Base-by-base conservation (phyloP, 1,139 yeast species). In the Candida sanyaensis region DNA sequence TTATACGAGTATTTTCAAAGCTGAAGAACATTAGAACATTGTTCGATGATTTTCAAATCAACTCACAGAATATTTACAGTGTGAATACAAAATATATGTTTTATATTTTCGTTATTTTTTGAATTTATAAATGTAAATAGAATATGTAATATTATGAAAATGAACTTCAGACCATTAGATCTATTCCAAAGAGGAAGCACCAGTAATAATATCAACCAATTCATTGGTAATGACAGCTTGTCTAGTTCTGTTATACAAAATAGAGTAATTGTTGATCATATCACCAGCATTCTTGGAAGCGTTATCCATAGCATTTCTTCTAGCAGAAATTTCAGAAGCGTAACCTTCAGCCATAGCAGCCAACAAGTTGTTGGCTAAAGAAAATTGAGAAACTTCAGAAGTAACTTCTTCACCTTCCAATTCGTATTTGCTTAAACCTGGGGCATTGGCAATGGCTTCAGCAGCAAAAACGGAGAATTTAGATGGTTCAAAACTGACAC, bases 221-320 rank as follows among this genome's bases (percentile, higher is more conserved):
- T 93, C 99, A 83, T 93, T 93, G 78, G 99, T 93, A 69, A 93
- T 93, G 71, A 92, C 99, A 64, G 99, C 99, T 83, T 93, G 99
- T 87, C 99, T 92, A 71, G 98, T 89, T 85, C 99, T 92, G 92
- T 93, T 93, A 80, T 93, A 93, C 75, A 92, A 84, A 73, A 93
- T 93, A 60, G 98, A 86, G 87, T 89, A 92, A 69, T 83, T 86
- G 78, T 83, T 86, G 69, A 93, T 93, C 99, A 93, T 93, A 64
- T 93, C 99, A 77, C 96, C 96, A 57, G 99, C 99, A 71, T 92
- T 93, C 96, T 93, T 93, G 63, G 98, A 91, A 57, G 99, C 99
- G 69, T 92, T 93, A 77, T 93, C 99, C 99, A 93, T 93, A 64
- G 99, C 99, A 72, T 91, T 92, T 86, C 99, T 92, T 85, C 99